These are phyloP conservation scores for Amborella trichopoda DNA, from an alignment of 164 flowering plant species.

Conservation along the genomic window DNA sequence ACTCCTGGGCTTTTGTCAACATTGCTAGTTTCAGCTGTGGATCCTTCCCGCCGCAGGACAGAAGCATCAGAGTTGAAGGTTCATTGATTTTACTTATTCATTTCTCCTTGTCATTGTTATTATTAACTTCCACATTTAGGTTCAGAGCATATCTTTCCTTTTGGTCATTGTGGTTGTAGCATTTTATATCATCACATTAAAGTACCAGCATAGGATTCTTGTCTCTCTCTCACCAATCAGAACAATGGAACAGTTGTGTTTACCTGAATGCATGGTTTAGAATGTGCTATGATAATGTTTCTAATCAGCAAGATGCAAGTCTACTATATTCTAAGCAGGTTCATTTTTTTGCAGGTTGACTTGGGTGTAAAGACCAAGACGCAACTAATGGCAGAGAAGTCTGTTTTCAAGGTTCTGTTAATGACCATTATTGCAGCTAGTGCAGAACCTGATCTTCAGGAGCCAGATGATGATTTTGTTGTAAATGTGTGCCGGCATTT, in stretches of 20 bases:
- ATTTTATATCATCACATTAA: too few species aligned
- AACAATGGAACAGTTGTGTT: too few species aligned
- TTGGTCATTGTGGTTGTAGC: too few species aligned
- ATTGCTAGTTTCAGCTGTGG: slow-evolving; percentile 51
- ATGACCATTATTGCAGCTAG: slow-evolving; percentile 80
- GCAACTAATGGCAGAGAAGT: slow-evolving; percentile 95
- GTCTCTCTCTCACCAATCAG: too few species aligned
- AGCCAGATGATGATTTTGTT: slow-evolving; percentile 75
- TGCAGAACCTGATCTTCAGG: slow-evolving; percentile 74
- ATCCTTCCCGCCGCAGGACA: slow-evolving; percentile 53
- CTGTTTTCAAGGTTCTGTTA: slow-evolving; percentile 80
- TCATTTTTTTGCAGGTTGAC: slow-evolving; percentile 80
- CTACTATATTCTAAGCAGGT: too few species aligned
- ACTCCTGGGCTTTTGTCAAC: slow-evolving; percentile 49
- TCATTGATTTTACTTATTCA: slow-evolving; percentile 2
- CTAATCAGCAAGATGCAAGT: too few species aligned
- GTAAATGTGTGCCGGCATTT: slow-evolving; percentile 83
- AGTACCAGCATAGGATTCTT: too few species aligned
- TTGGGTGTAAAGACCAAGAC: slow-evolving; percentile 98
- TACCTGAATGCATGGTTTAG: too few species aligned
- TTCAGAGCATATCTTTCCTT: too few species aligned
- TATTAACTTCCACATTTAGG: background rate
- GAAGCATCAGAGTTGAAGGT: slow-evolving; percentile 83
- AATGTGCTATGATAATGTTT: too few species aligned
- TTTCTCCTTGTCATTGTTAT: background rate